Evolutionary conservation across 768 basidiomycete genomes (phyloP).

Genomic region (Gloeophyllum trabeum): DNA sequence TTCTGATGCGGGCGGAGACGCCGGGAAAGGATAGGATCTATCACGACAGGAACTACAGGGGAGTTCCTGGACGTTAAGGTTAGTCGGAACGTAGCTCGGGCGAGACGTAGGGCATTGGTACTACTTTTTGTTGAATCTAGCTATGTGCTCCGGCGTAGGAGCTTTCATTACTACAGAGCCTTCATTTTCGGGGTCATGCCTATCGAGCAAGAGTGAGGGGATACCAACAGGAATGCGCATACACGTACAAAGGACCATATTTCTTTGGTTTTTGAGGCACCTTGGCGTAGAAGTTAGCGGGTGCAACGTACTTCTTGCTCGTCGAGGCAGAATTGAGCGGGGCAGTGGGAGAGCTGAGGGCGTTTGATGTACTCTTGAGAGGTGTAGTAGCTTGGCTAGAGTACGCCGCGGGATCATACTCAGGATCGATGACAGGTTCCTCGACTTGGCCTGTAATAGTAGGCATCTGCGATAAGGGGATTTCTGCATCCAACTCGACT

Average conservation of each 20-base stretch:
- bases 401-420: conserved; percentile 9
- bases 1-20: conserved; percentile 81
- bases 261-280: conserved; percentile 18
- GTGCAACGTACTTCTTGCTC: conserved; percentile 32
- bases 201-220: conserved; percentile 14
- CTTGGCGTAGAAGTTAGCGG: conserved; percentile 54
- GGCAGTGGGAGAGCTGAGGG: conserved; percentile 3
- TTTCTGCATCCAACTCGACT: conserved; percentile 44
- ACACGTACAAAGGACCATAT: conserved; percentile 38
- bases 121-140: conserved; percentile 63
- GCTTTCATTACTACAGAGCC: conserved; percentile 82
- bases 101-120: conserved; percentile 1
- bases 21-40: conserved; percentile 76
- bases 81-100: not conserved
- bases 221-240: not conserved
- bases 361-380: not conserved
- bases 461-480: conserved; percentile 42
- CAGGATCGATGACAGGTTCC: conserved; percentile 11
- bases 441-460: conserved; percentile 17
- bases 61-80: conserved; percentile 24
- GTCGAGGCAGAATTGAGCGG: conserved; percentile 11
- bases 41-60: conserved; percentile 68
- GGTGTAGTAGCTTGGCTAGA: not conserved
- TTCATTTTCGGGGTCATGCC: conserved; percentile 67
- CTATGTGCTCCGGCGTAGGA: conserved; percentile 57